phyloP scores from a whole-genome alignment of 192 early-diverging fungal genomes.

The Coemansia sp. region DNA sequence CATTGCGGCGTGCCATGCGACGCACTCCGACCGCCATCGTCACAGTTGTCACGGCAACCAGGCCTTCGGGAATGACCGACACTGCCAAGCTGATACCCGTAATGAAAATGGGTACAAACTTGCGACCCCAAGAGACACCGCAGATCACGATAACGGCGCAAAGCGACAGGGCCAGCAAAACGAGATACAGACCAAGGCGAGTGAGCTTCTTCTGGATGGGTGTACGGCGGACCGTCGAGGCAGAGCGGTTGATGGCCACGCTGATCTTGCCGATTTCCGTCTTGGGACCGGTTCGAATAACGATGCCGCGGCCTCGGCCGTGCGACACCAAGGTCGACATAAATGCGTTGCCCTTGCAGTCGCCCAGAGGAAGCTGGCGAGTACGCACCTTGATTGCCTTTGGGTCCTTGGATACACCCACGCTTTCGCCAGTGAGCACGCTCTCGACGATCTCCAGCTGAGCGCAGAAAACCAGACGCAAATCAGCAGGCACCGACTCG shows the following conservation, averaged over 20 bases:
- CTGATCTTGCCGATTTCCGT: conserved; percentile 97
- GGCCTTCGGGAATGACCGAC: conserved; percentile 96
- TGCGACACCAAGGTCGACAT: conserved; percentile 93
- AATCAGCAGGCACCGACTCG: conserved; percentile 87
- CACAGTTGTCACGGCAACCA: conserved; percentile 96
- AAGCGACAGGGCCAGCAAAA: conserved; percentile 77
- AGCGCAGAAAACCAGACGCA: conserved; percentile 68
- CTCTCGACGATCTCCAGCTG: conserved; percentile 72
- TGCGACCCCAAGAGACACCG: conserved; percentile 70
- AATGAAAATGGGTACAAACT: conserved; percentile 73
- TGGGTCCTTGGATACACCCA: conserved; percentile 68
- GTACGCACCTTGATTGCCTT: conserved; percentile 54
- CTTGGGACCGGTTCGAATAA: conserved; percentile 81
- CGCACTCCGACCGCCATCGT: conserved; percentile 97
- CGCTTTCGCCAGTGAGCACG: conserved; percentile 74
- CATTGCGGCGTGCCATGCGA: conserved; percentile 86
- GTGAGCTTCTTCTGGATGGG: conserved; percentile 78
- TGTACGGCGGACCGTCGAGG: conserved; percentile 59
- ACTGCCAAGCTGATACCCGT: conserved; percentile 91
- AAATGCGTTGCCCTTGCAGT: conserved; percentile 96
- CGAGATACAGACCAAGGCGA: conserved; percentile 81
- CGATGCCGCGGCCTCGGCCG: conserved; percentile 90
- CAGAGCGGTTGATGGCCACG: conserved; percentile 74
- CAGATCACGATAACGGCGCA: conserved; percentile 86
- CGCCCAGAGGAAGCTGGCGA: conserved; percentile 70